phyloP scores from a whole-genome alignment of 179 eudicot species.

The Spinacia oleracea region DNA sequence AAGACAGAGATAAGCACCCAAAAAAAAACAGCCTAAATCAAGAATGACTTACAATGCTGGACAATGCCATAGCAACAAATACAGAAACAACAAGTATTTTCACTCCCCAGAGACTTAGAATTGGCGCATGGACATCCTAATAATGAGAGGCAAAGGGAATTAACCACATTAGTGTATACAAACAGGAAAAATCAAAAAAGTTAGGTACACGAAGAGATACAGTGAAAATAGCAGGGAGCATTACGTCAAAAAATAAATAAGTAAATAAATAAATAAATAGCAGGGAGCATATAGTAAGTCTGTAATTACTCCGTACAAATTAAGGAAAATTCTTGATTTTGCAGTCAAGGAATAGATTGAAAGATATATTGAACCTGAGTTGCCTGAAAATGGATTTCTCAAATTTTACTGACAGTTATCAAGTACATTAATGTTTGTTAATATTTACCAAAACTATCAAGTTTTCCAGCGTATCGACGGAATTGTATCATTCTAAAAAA shows the following conservation, averaged over 20 bases:
- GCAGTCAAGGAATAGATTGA: neutral
- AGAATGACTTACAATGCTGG: slow-evolving; percentile 80
- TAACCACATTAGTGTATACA: slow-evolving; percentile 2
- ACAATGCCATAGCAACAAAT: slow-evolving; percentile 76
- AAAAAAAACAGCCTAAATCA: neutral
- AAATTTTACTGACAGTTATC: neutral
- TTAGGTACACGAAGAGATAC: neutral
- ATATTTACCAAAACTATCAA: neutral
- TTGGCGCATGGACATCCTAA: slow-evolving; percentile 92
- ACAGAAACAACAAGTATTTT: slow-evolving; percentile 67
- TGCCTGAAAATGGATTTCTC: neutral
- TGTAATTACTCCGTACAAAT: neutral
- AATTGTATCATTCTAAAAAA: neutral
- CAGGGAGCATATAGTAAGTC: neutral
- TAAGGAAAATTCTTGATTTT: neutral
- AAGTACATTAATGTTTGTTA: neutral
- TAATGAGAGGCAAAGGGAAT: slow-evolving; percentile 19
- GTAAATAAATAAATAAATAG: too few relatives aligned
- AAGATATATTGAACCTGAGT: neutral
- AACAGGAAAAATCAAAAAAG: neutral
- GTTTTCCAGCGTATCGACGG: neutral
- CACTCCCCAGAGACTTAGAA: slow-evolving; percentile 79
- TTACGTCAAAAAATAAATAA: too few relatives aligned
- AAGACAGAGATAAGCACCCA: neutral
- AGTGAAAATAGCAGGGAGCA: neutral